These are phyloP conservation scores for Hygrophoropsis aurantiaca DNA, from an alignment of 768 basidiomycete genomes.

Conservation along the genomic window DNA sequence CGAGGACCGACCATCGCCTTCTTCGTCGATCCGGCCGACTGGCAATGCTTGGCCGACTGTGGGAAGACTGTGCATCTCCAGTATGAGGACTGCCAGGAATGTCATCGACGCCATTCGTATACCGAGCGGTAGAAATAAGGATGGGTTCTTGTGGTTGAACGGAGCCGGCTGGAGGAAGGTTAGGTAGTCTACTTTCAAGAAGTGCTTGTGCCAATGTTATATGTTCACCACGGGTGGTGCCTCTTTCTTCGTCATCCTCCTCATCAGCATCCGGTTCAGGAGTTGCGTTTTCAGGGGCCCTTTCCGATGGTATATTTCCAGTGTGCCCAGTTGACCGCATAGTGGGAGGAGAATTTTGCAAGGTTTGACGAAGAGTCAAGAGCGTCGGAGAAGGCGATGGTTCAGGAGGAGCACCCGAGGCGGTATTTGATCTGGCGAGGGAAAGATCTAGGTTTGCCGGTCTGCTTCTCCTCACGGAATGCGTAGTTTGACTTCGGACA, in stretches of 20 bases:
- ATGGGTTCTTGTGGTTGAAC: constrained; percentile 68
- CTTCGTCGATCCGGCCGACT: constrained; percentile 44
- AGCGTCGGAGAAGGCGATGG: constrained; percentile 66
- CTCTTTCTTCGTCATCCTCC: constrained; percentile 54
- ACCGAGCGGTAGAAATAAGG: constrained; percentile 48
- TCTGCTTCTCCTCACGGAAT: constrained; percentile 47
- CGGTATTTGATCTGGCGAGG: constrained; percentile 35
- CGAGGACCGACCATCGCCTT: constrained; percentile 73
- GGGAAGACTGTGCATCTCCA: constrained; percentile 40
- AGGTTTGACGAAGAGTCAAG: constrained; percentile 63
- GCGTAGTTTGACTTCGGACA: constrained; percentile 26
- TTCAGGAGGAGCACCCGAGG: constrained; percentile 37
- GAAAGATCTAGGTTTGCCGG: constrained; percentile 71
- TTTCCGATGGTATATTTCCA: constrained; percentile 17
- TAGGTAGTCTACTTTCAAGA: constrained; percentile 75
- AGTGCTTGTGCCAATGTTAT: constrained; percentile 75
- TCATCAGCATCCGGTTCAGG: constrained; percentile 49
- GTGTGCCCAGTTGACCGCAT: constrained; percentile 19
- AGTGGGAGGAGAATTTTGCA: constrained; percentile 46
- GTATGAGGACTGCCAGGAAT: constrained; percentile 44
- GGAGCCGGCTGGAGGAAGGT: constrained; percentile 70
- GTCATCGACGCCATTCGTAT: constrained; percentile 43
- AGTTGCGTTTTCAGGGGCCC: constrained; percentile 37
- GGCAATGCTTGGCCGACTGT: constrained; percentile 26
- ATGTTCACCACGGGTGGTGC: constrained; percentile 46